Conservation (phyloP, 2,329 filamentous ascomycete species). For the Cladosporium sp. region DNA sequence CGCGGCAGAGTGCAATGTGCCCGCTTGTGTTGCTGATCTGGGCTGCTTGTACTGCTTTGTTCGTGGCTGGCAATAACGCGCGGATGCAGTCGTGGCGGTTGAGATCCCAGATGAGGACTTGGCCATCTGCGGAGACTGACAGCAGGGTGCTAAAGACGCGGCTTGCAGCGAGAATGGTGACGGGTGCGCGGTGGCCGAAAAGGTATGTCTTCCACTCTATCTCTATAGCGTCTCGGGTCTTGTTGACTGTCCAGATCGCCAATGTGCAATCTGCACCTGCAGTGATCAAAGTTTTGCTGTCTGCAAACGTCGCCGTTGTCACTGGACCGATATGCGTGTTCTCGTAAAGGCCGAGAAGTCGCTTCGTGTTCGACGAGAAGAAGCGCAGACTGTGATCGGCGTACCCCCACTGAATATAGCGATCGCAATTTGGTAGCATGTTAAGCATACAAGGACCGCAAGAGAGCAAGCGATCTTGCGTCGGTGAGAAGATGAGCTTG, state of each 20-base stretch:
- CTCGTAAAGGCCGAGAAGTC: constrained; percentile 82
- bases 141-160: constrained; percentile 85
- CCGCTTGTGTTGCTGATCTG: constrained; percentile 87
- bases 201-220: constrained; percentile 73
- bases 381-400: constrained; percentile 90
- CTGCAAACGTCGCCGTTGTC: constrained; percentile 76
- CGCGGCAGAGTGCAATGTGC: constrained; percentile 80
- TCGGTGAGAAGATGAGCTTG: constrained; percentile 71
- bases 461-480: constrained; percentile 77
- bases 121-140: constrained; percentile 75
- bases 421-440: constrained; percentile 79
- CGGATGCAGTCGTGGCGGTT: constrained; percentile 80
- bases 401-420: constrained; percentile 94
- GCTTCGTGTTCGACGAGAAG: constrained; percentile 77
- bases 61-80: constrained; percentile 47
- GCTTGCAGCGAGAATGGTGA: constrained; percentile 77
- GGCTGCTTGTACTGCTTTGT: constrained; percentile 62
- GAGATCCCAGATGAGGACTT: constrained; percentile 87
- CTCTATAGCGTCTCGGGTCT: constrained; percentile 63
- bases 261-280: constrained; percentile 90
- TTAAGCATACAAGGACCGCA: constrained; percentile 81
- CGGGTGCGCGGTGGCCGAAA: constrained; percentile 83
- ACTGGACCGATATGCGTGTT: constrained; percentile 90
- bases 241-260: constrained; percentile 71
- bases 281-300: constrained; percentile 86